phyloP scores from a whole-genome alignment of 495 filamentous ascomycete species.

The Aspergillus cristatus region DNA sequence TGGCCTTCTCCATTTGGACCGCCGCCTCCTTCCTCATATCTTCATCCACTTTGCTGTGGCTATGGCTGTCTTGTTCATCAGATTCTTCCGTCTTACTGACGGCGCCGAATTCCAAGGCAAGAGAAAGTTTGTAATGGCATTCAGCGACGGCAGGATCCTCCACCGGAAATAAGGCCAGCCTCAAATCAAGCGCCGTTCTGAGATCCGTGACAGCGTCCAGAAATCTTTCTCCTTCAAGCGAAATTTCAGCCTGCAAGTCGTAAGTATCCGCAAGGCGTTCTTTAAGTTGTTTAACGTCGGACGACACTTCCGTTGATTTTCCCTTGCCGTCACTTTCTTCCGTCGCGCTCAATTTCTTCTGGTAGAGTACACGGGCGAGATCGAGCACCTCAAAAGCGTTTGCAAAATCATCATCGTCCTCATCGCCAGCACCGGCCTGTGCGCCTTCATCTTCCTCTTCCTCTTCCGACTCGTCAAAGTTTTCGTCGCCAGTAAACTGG shows the following conservation, averaged over 20 bases:
- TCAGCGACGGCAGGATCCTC: conserved; percentile 82
- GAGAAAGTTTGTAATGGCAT: conserved; percentile 89
- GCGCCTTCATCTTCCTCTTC: conserved; percentile 51
- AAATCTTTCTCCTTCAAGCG: conserved; percentile 87
- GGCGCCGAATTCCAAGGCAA: conserved; percentile 88
- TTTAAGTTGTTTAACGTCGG: conserved; percentile 53
- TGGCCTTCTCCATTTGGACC: conserved; percentile 69
- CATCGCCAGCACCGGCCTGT: conserved; percentile 43
- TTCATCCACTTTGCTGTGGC: conserved; percentile 48
- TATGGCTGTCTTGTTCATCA: conserved; percentile 15
- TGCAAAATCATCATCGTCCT: conserved; percentile 84
- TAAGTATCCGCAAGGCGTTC: conserved; percentile 85
- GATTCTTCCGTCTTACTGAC: conserved; percentile 54
- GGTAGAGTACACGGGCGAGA: conserved; percentile 72
- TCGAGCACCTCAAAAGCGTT: conserved; percentile 90
- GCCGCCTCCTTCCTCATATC: conserved; percentile 66
- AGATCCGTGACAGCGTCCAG: conserved; percentile 71
- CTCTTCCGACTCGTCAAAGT: conserved; percentile 69
- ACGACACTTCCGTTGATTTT: conserved; percentile 42
- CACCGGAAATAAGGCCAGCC: conserved; percentile 62
- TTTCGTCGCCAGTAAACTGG: conserved; percentile 89
- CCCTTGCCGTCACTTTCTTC: conserved; percentile 38
- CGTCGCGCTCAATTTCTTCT: conserved; percentile 45
- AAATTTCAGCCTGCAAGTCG: conserved; percentile 88
- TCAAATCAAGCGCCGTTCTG: conserved; percentile 62